These are phyloP conservation scores for Asterophora lycoperdoides DNA, from an alignment of 768 basidiomycete genomes.

Conservation along the genomic window DNA sequence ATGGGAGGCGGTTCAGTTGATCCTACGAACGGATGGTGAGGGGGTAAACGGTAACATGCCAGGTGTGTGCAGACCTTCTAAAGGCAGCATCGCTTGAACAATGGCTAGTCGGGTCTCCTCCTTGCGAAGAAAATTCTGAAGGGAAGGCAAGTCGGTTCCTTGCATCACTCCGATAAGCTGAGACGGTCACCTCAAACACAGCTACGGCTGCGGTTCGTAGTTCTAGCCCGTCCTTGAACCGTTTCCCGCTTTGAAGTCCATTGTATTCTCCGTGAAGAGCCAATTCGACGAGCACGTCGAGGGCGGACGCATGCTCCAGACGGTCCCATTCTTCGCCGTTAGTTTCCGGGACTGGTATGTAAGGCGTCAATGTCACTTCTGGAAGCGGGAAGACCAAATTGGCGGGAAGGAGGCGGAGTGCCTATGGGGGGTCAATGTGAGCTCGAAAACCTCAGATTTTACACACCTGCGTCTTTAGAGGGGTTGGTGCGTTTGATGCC, in stretches of 20 bases:
- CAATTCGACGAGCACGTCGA: slow-evolving; percentile 79
- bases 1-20: slow-evolving; percentile 39
- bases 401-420: slow-evolving; percentile 43
- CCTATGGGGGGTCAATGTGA: slow-evolving; percentile 26
- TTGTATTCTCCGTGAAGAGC: slow-evolving; percentile 87
- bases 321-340: slow-evolving; percentile 93
- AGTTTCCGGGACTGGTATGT: slow-evolving; percentile 75
- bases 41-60: background rate
- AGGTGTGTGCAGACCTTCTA: slow-evolving; percentile 32
- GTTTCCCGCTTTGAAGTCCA: slow-evolving; percentile 53
- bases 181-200: slow-evolving; percentile 70
- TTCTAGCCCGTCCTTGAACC: slow-evolving; percentile 64
- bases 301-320: slow-evolving; percentile 71
- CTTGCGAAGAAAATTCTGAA: slow-evolving; percentile 70
- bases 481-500: slow-evolving; percentile 89
- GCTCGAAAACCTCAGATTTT: background rate
- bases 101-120: slow-evolving; percentile 69
- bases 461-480: slow-evolving; percentile 79
- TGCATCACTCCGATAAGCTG: background rate
- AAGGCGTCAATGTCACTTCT: slow-evolving; percentile 63
- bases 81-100: slow-evolving; percentile 67
- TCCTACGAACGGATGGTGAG: slow-evolving; percentile 16
- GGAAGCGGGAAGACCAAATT: slow-evolving; percentile 60
- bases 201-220: slow-evolving; percentile 71
- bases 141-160: background rate